Evolutionary conservation across 1,139 yeast species (phyloP).

Genomic region (Yamadazyma mexicana): DNA sequence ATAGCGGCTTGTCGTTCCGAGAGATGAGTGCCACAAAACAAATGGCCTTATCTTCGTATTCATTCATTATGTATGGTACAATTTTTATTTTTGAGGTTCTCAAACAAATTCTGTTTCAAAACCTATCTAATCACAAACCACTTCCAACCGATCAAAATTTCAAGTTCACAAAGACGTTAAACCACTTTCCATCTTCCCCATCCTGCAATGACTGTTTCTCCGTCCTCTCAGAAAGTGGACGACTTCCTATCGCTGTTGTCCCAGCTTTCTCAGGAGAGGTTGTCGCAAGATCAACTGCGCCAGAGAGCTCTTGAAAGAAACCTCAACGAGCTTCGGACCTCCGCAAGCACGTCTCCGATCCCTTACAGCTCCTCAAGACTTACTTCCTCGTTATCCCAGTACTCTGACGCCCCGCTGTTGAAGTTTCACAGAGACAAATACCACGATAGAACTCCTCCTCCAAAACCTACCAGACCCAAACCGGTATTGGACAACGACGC

Average conservation of each 20-base stretch:
- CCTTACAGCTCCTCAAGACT: background rate
- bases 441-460: conserved; percentile 6
- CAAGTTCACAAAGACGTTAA: no score
- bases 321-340: conserved; percentile 4
- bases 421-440: conserved; percentile 8
- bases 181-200: background rate
- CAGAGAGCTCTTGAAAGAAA: conserved; percentile 13
- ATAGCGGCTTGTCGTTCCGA: conserved; percentile 57
- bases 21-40: conserved; percentile 56
- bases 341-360: background rate
- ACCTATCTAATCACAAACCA: background rate
- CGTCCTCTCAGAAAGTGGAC: conserved; percentile 15
- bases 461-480: conserved; percentile 9
- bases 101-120: conserved; percentile 1
- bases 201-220: conserved; percentile 9
- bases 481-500: background rate
- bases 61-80: conserved; percentile 5
- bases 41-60: conserved; percentile 20
- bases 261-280: conserved; percentile 14
- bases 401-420: conserved; percentile 10
- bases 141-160: no score
- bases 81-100: background rate
- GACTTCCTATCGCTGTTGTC: conserved; percentile 17
- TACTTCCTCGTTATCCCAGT: conserved; percentile 4
- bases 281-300: conserved; percentile 14